Evolutionary conservation across 257 asterid genomes (phyloP), one percentile per base, ranked within the genome.

Genomic region (Solanum arcanum): DNA sequence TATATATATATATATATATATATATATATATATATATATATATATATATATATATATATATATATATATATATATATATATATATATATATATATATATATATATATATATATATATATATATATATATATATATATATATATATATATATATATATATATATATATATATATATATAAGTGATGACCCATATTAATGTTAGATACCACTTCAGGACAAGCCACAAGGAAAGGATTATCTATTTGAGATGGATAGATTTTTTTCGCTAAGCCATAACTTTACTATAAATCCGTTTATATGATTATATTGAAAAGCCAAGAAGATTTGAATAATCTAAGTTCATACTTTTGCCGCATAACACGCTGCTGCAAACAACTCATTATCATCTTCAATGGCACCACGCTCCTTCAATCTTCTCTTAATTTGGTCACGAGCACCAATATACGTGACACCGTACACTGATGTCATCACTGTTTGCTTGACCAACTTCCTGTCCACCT

Each of bases 391-490:
- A 41, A 94, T 94, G 31, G 88, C 88, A 90, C 94, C 91, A 18
- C 99, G 98, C 89, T 97, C 99, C 92, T 93, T 95, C 89, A 97
- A 92, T 89, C 99, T 92, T 93, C 92, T 95, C 92, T 91, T 94
- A 91, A 97, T 94, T 92, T 97, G 99, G 88, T 97, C 99, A 81
- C 99, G 97, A 20, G 99, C 99, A 72, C 99, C 99, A 81, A 95
- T 92, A 84, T 94, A 97, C 9, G 99, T 97, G 92, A 97, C 99
- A 78, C 99, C 99, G 84, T 97, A 97, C 13, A 97, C 99, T 73
- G 99, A 95, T 46, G 99, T 97, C 99, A 97, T 97, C 90, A 97
- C 99, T 12, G 99, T 97, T 92, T 97, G 99, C 93, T 97, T 97
- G 83, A 97, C 99, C 90, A 97, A 94, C 91, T 97, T 97, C 89